These are phyloP conservation scores for Gymnopilus junonius DNA, from an alignment of 768 basidiomycete species.

Conservation along the genomic window DNA sequence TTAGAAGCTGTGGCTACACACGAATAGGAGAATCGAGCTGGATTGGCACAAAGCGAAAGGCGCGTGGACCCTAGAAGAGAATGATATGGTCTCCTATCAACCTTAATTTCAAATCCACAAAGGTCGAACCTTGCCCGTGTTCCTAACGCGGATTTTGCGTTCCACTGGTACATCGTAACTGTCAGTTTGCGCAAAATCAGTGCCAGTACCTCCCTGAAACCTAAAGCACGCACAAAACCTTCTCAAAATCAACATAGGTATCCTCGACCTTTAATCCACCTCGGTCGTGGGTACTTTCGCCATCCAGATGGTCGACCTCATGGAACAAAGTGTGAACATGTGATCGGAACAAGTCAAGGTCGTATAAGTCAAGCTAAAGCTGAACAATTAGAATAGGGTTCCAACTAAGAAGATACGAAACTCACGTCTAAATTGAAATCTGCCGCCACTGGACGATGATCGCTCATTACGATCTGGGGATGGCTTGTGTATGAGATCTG, in stretches of 20 bases:
- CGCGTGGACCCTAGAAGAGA: slow-evolving; percentile 55
- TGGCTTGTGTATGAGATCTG: slow-evolving; percentile 64
- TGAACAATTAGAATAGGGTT: neutral
- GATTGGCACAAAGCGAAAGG: slow-evolving; percentile 68
- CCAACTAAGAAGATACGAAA: neutral
- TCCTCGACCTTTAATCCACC: slow-evolving; percentile 53
- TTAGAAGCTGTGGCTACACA: slow-evolving; percentile 37
- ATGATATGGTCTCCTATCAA: slow-evolving; percentile 1
- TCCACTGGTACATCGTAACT: slow-evolving; percentile 54
- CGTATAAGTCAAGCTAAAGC: slow-evolving; percentile 47
- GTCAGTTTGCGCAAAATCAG: neutral
- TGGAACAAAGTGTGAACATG: slow-evolving; percentile 46
- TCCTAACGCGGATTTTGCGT: slow-evolving; percentile 50
- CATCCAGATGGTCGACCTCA: slow-evolving; percentile 50
- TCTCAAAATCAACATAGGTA: slow-evolving; percentile 58
- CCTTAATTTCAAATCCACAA: neutral
- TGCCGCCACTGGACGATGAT: slow-evolving; percentile 80
- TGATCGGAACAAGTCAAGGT: slow-evolving; percentile 41
- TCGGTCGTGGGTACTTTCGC: slow-evolving; percentile 38
- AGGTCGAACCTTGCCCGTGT: slow-evolving; percentile 58
- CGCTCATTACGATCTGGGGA: slow-evolving; percentile 73
- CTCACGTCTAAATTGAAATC: slow-evolving; percentile 67
- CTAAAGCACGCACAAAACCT: slow-evolving; percentile 48
- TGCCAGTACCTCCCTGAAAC: neutral
- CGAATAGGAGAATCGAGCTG: slow-evolving; percentile 49